Percentiles rank a stretch among this genome's conserved stretches.
Evolutionary conservation across 768 basidiomycete genomes (phyloP).

Genomic region (Russula virescens): DNA sequence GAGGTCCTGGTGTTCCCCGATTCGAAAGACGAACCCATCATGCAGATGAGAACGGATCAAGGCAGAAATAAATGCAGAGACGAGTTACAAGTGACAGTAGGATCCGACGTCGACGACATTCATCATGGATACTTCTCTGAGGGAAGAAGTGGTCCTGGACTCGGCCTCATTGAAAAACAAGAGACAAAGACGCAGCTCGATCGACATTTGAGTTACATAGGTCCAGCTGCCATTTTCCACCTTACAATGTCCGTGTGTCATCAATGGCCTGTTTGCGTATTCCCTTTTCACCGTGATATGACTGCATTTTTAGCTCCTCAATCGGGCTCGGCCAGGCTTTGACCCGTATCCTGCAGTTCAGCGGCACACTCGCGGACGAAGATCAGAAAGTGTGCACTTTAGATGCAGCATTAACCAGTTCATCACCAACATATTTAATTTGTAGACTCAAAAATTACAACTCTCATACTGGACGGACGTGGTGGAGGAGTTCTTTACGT

Average conservation of each 20-base stretch:
- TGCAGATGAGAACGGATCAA: too few species aligned
- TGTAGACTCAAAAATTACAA: conserved; percentile 46
- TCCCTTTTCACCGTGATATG: neutral
- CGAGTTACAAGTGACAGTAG: too few species aligned
- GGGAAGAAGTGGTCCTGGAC: too few species aligned
- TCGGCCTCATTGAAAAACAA: too few species aligned
- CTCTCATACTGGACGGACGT: conserved; percentile 62
- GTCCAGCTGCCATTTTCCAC: too few species aligned
- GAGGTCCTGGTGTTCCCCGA: too few species aligned
- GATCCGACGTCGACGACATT: too few species aligned
- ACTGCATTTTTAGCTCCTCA: neutral
- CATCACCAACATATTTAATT: neutral
- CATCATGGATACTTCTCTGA: too few species aligned
- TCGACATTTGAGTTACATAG: too few species aligned
- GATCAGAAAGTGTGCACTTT: conserved; percentile 38
- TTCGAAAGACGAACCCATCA: too few species aligned
- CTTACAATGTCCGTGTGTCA: conserved; percentile 8
- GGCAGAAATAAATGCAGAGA: too few species aligned
- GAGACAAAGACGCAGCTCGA: too few species aligned
- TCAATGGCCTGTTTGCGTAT: neutral
- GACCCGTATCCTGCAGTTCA: conserved; percentile 64
- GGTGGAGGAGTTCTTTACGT: conserved; percentile 64
- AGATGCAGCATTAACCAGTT: neutral
- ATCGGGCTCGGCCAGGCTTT: conserved; percentile 60
- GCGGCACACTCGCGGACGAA: conserved; percentile 55